These are phyloP conservation scores for Xylariaceae sp. DNA, from an alignment of 2,329 filamentous ascomycete species.

Conservation along the genomic window DNA sequence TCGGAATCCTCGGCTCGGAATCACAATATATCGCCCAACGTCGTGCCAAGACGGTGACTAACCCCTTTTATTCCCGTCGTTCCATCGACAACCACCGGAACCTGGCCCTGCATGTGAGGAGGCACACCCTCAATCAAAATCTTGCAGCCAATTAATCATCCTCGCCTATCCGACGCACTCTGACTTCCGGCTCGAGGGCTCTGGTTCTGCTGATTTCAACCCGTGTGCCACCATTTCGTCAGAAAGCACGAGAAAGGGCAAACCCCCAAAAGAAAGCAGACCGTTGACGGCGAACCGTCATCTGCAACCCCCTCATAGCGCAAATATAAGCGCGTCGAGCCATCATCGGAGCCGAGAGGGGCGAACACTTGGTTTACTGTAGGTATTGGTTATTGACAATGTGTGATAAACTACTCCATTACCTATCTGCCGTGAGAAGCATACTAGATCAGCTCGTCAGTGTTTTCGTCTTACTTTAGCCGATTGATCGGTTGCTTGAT, in stretches of 20 bases:
- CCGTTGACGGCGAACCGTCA: neutral
- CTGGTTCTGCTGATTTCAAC: neutral
- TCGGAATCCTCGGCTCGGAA: constrained; percentile 1
- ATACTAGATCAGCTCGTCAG: neutral
- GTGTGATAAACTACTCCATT: neutral
- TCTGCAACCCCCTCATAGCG: neutral
- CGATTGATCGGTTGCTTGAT: neutral
- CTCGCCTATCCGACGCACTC: constrained; percentile 5
- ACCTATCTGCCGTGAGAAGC: neutral
- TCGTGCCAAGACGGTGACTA: constrained; percentile 12
- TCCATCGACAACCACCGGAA: constrained; percentile 4
- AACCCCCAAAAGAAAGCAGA: neutral
- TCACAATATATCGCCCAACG: constrained; percentile 3
- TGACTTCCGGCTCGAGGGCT: constrained; percentile 8
- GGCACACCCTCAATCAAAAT: constrained; percentile 19
- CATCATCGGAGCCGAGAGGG: neutral
- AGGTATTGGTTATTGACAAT: neutral
- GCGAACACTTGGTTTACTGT: neutral
- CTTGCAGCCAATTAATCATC: constrained; percentile 14
- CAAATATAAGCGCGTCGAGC: neutral
- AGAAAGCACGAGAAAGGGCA: neutral
- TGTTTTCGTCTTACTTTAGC: neutral
- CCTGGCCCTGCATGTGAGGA: constrained; percentile 16
- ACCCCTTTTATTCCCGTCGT: constrained; percentile 10
- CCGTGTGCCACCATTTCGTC: neutral